Base-by-base conservation (phyloP, 768 basidiomycete species). In the Rhizopogon sp. region DNA sequence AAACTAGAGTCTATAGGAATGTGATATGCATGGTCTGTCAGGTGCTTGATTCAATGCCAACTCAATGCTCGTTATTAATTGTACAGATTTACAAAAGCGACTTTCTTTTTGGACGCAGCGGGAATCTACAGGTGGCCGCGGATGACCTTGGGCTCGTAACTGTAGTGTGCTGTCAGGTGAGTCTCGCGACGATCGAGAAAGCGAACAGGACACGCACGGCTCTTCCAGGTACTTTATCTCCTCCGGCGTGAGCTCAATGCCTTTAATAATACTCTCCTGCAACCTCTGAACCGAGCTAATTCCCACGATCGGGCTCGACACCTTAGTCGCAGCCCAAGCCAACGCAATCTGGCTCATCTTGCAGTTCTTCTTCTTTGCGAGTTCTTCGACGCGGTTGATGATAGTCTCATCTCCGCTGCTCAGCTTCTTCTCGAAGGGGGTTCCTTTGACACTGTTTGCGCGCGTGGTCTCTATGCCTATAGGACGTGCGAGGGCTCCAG, bases 311-410 rank as follows among this genome's bases (percentile, higher is more conserved):
- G 79, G 79, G 17, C 73, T 75, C 3, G 71, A 61, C 3, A 77
- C 70, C 61, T 79, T 79, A 28, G 62, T 44, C 3, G 66, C 42
- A 1, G 67, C 54, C 78, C 79, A 79, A 3, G 74, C 72, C 2
- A 79, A 56, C 7, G 77, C 76, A 31, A 79, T 68, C 56, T 79
- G 76, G 7, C 70, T 67, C 79, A 79, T 80, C 50, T 67, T 66
- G 52, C 72, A 62, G 0, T 64, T 69, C 43, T 69, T 70, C 60
- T 74, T 73, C 54, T 69, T 67, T 3, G 79, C 70, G 14, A 79
- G 57, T 47, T 73, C 67, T 60, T 77, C 70, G 5, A 79, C 74
- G 13, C 74, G 69, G 22, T 56, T 60, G 61, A 76, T 69, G 60
- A 77, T 76, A 37, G 58, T 57, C 53, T 65, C 59, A 60, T 74